phyloP scores from a whole-genome alignment of 345 rosid species.

The Eutrema japonicum region DNA sequence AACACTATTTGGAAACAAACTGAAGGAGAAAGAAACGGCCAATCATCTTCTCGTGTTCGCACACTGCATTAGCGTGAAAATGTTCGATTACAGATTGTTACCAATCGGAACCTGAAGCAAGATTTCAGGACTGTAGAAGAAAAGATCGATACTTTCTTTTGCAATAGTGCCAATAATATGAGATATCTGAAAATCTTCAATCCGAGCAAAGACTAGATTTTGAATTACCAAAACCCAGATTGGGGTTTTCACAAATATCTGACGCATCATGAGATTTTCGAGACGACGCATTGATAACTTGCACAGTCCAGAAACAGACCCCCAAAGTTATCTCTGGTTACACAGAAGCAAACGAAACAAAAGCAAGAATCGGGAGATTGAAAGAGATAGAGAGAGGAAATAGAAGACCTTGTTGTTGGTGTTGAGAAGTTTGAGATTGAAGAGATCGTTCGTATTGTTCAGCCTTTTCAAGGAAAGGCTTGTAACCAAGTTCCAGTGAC shows the following conservation, averaged over 20 bases:
- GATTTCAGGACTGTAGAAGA: neutral
- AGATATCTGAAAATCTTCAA: neutral
- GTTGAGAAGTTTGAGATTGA: conserved; percentile 30
- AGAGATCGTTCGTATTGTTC: conserved; percentile 45
- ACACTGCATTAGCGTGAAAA: neutral
- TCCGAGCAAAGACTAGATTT: neutral
- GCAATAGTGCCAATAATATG: neutral
- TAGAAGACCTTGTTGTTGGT: conserved; percentile 38
- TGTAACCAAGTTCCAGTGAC: conserved; percentile 64
- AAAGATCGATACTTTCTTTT: neutral
- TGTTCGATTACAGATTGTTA: conserved; percentile 1
- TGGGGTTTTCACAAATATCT: neutral
- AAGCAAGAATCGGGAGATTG: neutral
- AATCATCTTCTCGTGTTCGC: neutral
- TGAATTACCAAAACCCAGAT: neutral
- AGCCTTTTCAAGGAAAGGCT: conserved; percentile 67
- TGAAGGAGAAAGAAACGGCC: neutral
- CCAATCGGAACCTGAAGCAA: conserved; percentile 4
- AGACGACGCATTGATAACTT: neutral
- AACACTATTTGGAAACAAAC: neutral
- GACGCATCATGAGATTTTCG: neutral
- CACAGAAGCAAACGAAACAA: neutral
- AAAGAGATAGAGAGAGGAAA: neutral
- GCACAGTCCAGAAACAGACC: neutral
- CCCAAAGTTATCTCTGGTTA: neutral